These are phyloP conservation scores for Suillus occidentalis DNA, from an alignment of 768 basidiomycete genomes.

Conservation along the genomic window DNA sequence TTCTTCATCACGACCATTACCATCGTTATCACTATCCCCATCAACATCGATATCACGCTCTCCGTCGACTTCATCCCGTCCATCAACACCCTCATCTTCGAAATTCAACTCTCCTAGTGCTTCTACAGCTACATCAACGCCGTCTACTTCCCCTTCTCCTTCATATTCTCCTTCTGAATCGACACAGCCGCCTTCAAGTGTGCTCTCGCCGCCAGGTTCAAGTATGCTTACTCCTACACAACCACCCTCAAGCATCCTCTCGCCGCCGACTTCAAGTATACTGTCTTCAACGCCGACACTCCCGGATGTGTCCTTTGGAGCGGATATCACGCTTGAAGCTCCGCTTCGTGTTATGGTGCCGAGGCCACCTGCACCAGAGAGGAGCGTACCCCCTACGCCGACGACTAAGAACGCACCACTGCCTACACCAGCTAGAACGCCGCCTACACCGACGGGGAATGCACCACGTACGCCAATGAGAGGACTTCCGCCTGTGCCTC, in stretches of 20 bases:
- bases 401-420: background rate
- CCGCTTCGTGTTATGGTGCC: background rate
- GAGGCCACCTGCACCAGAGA: background rate
- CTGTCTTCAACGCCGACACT: slow-evolving; percentile 1
- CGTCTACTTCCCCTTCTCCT: slow-evolving; percentile 9
- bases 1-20: background rate
- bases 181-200: background rate
- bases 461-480: background rate
- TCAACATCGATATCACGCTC: slow-evolving; percentile 7
- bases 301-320: slow-evolving; percentile 20
- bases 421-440: background rate
- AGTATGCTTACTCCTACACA: background rate
- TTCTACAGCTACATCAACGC: slow-evolving; percentile 1
- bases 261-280: background rate
- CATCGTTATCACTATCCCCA: background rate
- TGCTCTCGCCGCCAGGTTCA: background rate
- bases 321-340: slow-evolving; percentile 19
- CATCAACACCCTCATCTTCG: slow-evolving; percentile 17
- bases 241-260: background rate
- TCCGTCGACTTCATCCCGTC: slow-evolving; percentile 19
- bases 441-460: background rate
- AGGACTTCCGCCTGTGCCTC: background rate
- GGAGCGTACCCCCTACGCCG: background rate
- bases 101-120: background rate
- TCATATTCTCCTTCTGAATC: slow-evolving; percentile 7